Conservation (phyloP, 768 basidiomycete genomes). For the Mycena haematopus region DNA sequence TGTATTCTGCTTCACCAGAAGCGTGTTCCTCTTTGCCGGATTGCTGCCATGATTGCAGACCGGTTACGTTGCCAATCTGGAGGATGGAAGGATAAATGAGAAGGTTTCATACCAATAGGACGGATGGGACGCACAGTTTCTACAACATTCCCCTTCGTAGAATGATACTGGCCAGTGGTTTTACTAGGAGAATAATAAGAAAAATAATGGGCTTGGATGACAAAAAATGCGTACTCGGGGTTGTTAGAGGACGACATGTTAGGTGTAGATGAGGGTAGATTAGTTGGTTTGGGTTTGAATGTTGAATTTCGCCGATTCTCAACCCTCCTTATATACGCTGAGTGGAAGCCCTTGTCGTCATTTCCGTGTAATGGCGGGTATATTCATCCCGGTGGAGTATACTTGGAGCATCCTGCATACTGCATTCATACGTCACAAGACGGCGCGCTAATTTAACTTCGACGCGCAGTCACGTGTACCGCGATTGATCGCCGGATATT, state of each 20-base stretch:
- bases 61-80: conserved; percentile 46
- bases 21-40: conserved; percentile 48
- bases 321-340: neutral
- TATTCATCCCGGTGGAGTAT: too few relatives aligned
- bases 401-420: too few relatives aligned
- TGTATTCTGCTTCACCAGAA: conserved; percentile 44
- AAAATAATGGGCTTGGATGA: neutral
- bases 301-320: neutral
- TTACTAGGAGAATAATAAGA: conserved; percentile 10
- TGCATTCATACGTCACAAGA: neutral
- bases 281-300: conserved; percentile 5
- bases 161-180: conserved; percentile 30
- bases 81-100: neutral
- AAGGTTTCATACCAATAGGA: too few relatives aligned
- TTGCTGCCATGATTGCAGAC: conserved; percentile 39
- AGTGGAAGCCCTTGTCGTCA: neutral
- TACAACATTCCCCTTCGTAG: conserved; percentile 21
- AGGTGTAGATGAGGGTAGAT: neutral
- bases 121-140: conserved; percentile 7
- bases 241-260: conserved; percentile 19
- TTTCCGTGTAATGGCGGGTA: neutral
- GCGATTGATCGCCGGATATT: neutral
- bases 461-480: neutral
- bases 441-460: neutral
- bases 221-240: conserved; percentile 17